Conservation (phyloP, 345 rosid genomes). For the Eucalyptus erythrocorys region DNA sequence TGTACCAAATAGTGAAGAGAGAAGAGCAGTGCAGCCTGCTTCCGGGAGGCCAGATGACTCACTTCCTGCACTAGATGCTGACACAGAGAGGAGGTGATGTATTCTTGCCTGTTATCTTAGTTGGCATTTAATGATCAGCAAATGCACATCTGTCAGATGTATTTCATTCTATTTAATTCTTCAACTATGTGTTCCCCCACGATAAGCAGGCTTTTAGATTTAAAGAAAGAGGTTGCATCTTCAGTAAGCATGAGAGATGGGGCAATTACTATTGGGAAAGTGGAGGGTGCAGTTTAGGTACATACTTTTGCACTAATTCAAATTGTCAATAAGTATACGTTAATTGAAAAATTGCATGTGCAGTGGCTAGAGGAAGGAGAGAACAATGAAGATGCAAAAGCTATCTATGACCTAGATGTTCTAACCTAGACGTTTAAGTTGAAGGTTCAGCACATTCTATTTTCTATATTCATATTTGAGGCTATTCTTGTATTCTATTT, state of each 20-base stretch:
- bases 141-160: background rate
- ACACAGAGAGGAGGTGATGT: slow-evolving; percentile 49
- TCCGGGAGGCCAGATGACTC: slow-evolving; percentile 14
- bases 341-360: background rate
- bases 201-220: too few relatives aligned
- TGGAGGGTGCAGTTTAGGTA: slow-evolving; percentile 58
- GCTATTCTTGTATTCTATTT: background rate
- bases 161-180: background rate
- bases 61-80: slow-evolving; percentile 38
- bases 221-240: too few relatives aligned
- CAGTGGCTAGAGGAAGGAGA: slow-evolving; percentile 51
- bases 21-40: background rate
- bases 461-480: background rate
- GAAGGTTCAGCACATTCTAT: slow-evolving; percentile 39
- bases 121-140: background rate
- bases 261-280: too few relatives aligned
- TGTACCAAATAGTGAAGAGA: background rate
- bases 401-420: slow-evolving; percentile 46
- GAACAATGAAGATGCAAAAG: slow-evolving; percentile 71
- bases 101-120: background rate
- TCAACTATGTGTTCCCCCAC: background rate
- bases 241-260: too few relatives aligned
- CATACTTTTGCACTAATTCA: background rate
- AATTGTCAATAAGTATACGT: background rate
- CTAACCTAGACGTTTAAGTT: slow-evolving; percentile 55